A percentile compares a stretch with the other conserved stretches of the same genome.
Conservation (phyloP, 768 basidiomycete genomes). For the Lactarius hengduanensis region DNA sequence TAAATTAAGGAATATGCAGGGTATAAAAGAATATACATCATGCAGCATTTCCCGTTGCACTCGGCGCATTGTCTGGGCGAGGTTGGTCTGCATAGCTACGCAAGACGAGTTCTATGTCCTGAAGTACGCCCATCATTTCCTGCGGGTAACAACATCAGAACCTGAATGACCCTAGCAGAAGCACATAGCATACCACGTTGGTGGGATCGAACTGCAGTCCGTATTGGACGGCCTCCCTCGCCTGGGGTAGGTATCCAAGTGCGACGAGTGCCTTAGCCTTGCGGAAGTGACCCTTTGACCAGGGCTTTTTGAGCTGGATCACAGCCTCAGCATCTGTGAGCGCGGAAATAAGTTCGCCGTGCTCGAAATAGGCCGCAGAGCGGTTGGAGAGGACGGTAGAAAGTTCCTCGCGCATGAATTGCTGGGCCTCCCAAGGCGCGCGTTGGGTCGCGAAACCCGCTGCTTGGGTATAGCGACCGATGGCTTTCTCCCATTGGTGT, state of each 20-base stretch:
- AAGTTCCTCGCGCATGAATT: slow-evolving; percentile 84
- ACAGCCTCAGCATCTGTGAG: slow-evolving; percentile 91
- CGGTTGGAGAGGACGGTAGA: slow-evolving; percentile 89
- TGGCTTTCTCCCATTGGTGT: slow-evolving; percentile 65
- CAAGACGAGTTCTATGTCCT: slow-evolving; percentile 25
- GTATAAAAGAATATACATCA: slow-evolving; percentile 13
- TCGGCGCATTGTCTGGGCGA: neutral
- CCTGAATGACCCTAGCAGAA: neutral
- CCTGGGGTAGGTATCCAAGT: slow-evolving; percentile 66
- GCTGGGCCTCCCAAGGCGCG: slow-evolving; percentile 86
- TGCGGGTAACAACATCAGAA: slow-evolving; percentile 13
- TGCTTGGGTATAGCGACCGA: slow-evolving; percentile 76
- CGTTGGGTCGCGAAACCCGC: slow-evolving; percentile 74
- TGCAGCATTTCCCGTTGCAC: slow-evolving; percentile 6
- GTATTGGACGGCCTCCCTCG: slow-evolving; percentile 74
- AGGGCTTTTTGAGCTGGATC: slow-evolving; percentile 76
- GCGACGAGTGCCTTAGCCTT: slow-evolving; percentile 86
- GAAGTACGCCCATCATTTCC: slow-evolving; percentile 28
- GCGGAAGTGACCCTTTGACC: slow-evolving; percentile 96
- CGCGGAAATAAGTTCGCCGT: slow-evolving; percentile 72
- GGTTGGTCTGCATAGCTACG: slow-evolving; percentile 21
- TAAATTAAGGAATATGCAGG: slow-evolving; percentile 2
- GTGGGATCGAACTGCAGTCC: slow-evolving; percentile 84
- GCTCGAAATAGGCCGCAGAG: slow-evolving; percentile 80
- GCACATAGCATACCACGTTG: slow-evolving; percentile 45